Evolutionary conservation across 345 rosid species (phyloP).

Genomic region (Viola odorata): DNA sequence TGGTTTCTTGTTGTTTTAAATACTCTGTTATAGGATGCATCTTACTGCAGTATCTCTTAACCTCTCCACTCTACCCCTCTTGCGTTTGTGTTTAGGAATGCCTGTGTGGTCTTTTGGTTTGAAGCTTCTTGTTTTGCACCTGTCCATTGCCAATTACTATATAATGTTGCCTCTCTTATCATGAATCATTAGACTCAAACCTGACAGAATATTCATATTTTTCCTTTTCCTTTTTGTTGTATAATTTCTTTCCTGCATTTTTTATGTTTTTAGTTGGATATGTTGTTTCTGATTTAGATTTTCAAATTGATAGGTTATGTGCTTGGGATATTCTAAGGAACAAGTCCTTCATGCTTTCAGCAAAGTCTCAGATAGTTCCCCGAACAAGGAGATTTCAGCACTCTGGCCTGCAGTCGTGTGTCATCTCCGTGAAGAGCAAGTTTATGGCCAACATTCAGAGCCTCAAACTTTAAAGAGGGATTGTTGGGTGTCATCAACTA

Average conservation of each 20-base stretch:
- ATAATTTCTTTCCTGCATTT: too few relatives aligned
- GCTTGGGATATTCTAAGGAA: constrained; percentile 60
- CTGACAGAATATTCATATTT: too few relatives aligned
- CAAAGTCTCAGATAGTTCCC: constrained; percentile 57
- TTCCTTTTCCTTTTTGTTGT: too few relatives aligned
- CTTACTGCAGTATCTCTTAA: not conserved
- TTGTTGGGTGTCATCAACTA: constrained; percentile 12
- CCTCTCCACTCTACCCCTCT: not conserved
- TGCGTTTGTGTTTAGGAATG: too few relatives aligned
- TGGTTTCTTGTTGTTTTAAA: constrained; percentile 4
- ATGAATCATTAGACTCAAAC: too few relatives aligned
- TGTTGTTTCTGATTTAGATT: constrained; percentile 10
- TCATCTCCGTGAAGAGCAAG: constrained; percentile 60
- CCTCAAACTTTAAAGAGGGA: constrained; percentile 25
- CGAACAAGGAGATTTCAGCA: constrained; percentile 46
- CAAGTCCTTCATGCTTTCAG: constrained; percentile 45
- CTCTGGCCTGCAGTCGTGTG: constrained; percentile 63
- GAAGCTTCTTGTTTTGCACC: too few relatives aligned
- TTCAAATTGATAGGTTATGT: constrained; percentile 35
- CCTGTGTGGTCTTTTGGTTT: too few relatives aligned
- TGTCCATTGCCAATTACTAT: too few relatives aligned
- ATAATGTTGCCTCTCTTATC: too few relatives aligned
- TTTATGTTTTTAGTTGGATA: too few relatives aligned
- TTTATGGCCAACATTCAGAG: constrained; percentile 36
- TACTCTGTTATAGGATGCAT: not conserved